Evolutionary conservation across 345 rosid species (phyloP).

Genomic region (Salix dunnii): DNA sequence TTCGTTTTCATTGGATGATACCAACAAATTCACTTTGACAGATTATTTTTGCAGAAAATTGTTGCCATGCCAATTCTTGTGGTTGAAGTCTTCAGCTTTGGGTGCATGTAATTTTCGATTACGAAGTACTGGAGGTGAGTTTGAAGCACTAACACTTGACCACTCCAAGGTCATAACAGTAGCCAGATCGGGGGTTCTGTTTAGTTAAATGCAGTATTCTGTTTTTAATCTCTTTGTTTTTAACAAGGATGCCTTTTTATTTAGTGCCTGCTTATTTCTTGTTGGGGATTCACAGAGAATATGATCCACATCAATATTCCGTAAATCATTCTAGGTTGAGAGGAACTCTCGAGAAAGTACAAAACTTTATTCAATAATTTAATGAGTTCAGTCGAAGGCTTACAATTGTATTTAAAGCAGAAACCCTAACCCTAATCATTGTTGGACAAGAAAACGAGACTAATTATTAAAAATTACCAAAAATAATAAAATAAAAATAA

Average conservation of each 20-base stretch:
- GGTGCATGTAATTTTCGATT: not conserved
- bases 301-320: too few species aligned
- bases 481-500: too few species aligned
- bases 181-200: not conserved
- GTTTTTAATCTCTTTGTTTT: not conserved
- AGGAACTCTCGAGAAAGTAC: too few species aligned
- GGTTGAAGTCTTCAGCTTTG: conserved; percentile 25
- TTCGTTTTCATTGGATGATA: not conserved
- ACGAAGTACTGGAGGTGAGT: conserved; percentile 27
- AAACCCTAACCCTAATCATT: too few species aligned
- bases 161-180: not conserved
- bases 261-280: not conserved
- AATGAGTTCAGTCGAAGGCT: too few species aligned
- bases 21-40: not conserved
- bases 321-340: too few species aligned
- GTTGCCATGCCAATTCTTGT: conserved; percentile 10
- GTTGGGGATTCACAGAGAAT: too few species aligned
- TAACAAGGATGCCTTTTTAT: not conserved
- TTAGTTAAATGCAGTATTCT: not conserved
- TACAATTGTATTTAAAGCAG: too few species aligned
- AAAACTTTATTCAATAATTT: too few species aligned
- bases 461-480: too few species aligned
- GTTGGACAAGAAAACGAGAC: too few species aligned
- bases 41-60: conserved; percentile 26
- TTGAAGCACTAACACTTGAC: not conserved